These are phyloP conservation scores for Exophiala mesophila DNA, from an alignment of 2,329 filamentous ascomycete species.

Conservation along the genomic window DNA sequence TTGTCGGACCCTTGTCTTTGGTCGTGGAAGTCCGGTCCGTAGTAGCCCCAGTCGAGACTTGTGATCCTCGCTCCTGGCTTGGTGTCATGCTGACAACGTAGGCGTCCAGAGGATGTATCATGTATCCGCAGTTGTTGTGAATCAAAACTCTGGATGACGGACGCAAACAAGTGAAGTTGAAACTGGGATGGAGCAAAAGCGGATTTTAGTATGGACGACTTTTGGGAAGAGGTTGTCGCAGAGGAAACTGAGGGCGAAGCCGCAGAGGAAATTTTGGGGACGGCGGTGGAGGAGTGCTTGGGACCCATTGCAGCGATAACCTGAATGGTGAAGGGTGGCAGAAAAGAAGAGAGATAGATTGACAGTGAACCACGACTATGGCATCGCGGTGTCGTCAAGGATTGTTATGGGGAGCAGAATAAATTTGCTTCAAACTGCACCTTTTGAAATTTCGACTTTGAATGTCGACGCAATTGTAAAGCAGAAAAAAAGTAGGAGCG, in stretches of 20 bases:
- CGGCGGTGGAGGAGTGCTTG: slow-evolving; percentile 39
- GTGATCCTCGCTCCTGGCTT: slow-evolving; percentile 44
- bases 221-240: slow-evolving; percentile 31
- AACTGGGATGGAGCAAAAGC: slow-evolving; percentile 48
- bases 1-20: slow-evolving; percentile 34
- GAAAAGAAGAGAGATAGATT: slow-evolving; percentile 6
- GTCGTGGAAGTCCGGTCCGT: slow-evolving; percentile 30
- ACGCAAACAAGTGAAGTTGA: slow-evolving; percentile 50
- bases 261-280: slow-evolving; percentile 42
- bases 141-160: slow-evolving; percentile 50
- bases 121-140: slow-evolving; percentile 50
- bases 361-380: slow-evolving; percentile 3
- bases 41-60: slow-evolving; percentile 49
- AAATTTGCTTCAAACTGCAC: too few species aligned
- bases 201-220: slow-evolving; percentile 46
- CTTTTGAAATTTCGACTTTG: not conserved
- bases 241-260: slow-evolving; percentile 35
- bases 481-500: not conserved
- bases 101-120: slow-evolving; percentile 45
- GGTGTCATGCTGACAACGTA: slow-evolving; percentile 48
- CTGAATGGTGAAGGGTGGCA: not conserved
- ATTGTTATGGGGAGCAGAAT: too few species aligned
- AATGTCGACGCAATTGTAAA: not conserved
- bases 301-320: slow-evolving; percentile 39
- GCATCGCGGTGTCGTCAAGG: not conserved